Evolutionary conservation across 140 eudicot genomes (phyloP), one percentile per base, ranked within the genome.

Genomic region (Bidens hawaiensis): DNA sequence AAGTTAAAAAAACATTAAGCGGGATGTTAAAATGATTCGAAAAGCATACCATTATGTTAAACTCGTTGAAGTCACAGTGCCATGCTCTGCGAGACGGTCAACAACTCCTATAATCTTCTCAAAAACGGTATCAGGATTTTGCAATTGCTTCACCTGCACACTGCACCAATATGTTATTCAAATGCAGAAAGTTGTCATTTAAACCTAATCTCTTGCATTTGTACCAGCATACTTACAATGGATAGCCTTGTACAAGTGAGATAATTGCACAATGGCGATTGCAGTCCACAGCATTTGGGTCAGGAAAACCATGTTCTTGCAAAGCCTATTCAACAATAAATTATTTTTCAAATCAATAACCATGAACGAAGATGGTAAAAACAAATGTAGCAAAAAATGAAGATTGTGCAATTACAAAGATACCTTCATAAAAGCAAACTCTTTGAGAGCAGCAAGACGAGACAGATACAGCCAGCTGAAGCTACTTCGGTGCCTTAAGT

Each of bases 391-490:
- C 0, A 60, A n/a, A 33, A 8, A 31, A 51, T 21, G 1, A 24
- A 12, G 11, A 43, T 4, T 17, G 12, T 28, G 23, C 28, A 62
- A 22, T 21, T 28, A 60, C 50, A 49, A 60, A 1, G 25, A 58
- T 26, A 93, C 99, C 99, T 88, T 88, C 99, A 93, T 93, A 66
- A 93, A 93, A 55, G 99, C 95, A 81, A 82, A 93, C 60, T 93
- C 99, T 70, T 93, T 93, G 22, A 93, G 87, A 49, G 99, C 99
- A 46, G 96, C 99, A 72, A 93, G 95, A 16, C 96, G 87, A 28
- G 99, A 93, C 62, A 93, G 78, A 80, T 93, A 93, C 14, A 93
- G 81, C 96, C 99, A 93, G 71, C 68, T 93, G 55, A 36, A 93
- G 75, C 96, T 93, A 65, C 85, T 88, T 6, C 96, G 84, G 69